Evolutionary conservation across 352 stramenopile genomes (phyloP), one percentile per base, ranked within the genome.

Genomic region (Pythium volutum): DNA sequence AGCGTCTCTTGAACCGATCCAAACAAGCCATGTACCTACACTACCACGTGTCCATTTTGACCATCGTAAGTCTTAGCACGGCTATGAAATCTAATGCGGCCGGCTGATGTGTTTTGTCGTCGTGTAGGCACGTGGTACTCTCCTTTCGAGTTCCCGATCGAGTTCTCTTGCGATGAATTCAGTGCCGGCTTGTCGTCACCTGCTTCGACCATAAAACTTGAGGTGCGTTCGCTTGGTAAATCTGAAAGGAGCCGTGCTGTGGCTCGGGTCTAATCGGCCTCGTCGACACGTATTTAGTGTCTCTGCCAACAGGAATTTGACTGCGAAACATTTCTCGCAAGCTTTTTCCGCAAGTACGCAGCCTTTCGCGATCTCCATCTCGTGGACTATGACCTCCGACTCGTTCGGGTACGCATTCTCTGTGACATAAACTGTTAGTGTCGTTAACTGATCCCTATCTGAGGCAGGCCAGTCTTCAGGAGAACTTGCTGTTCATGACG

Each of bases 381-480:
- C 25, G 69, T 86, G 9, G 77, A 89, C 67, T 91, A 91, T 58
- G 79, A 88, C 42, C 39, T 88, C 3, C 69, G 65, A 12, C 65
- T 88, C 41, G 68, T 87, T 64, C 70, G 62, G 41, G 81, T 88
- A 69, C 45, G 66, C 38, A 11, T 29, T 39, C n/a, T 59, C 16
- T 27, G n/a, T 48, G 18, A 14, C 33, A 45, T 14, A 45, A 23
- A 7, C 7, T 45, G 9, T 7, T 5, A 23, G 39, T 11, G 39
- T 10, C 2, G 38, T 9, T 23, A 52, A 34, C 5, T 31, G 8
- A 45, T 15, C n/a, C 33, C 39, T 25, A 22, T 49, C 10, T 52
- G 18, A 10, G 46, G 36, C 49, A 87, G 76, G 62, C 58, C 0
- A 60, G 45, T 38, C 31, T 47, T 23, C 11, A n/a, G 1, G 71